Evolutionary conservation across 495 filamentous ascomycete species (phyloP), one percentile per base, ranked within the genome.

Genomic region (Hypoxylon cercidicola): DNA sequence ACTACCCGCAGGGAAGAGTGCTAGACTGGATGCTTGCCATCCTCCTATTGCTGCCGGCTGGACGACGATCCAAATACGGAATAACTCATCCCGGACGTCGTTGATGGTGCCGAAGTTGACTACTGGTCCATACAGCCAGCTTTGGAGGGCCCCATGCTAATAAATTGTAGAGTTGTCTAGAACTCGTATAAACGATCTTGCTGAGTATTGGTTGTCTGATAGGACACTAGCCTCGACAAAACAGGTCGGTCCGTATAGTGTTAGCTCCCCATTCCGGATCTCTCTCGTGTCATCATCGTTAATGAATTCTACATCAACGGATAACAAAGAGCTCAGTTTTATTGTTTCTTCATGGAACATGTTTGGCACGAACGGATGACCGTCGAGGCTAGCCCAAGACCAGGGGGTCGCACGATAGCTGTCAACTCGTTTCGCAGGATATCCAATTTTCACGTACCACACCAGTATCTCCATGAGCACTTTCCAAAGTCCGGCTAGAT

Each of bases 361-460:
- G 19, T 57, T 30, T 47, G 54, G 43, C n/a, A 57, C 34, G 30
- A 47, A 39, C 4, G 48, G 10, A 18, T 25, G 30, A 11, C 54
- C 54, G 10, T 57, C 54, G 16, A 57, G 54, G 21, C 43, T 57
- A 23, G 43, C 54, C 54, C 54, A 57, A 3, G 54, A 57, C 54
- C 54, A 57, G 12, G 54, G 48, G 0, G 54, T 43, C 4, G 54
- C 54, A 18, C 43, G 54, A 39, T 47, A 48, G 13, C 2, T 10
- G 3, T 13, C n/a, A 10, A 30, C 13, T 23, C 43, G 25, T 1
- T 21, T 10, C 9, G 54, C 54, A 57, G 28, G 41, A 1, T 18
- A 5, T 16, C 43, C 54, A 7, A 57, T 11, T 18, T 32, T 47
- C 16, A 58, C 55, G 16, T 49, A 58, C 55, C 55, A 58, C 8